A percentile compares a stretch with the other conserved stretches of the same genome.
Evolutionary conservation across 2,329 filamentous ascomycete genomes (phyloP).

Genomic region (Aschersonia sp.): DNA sequence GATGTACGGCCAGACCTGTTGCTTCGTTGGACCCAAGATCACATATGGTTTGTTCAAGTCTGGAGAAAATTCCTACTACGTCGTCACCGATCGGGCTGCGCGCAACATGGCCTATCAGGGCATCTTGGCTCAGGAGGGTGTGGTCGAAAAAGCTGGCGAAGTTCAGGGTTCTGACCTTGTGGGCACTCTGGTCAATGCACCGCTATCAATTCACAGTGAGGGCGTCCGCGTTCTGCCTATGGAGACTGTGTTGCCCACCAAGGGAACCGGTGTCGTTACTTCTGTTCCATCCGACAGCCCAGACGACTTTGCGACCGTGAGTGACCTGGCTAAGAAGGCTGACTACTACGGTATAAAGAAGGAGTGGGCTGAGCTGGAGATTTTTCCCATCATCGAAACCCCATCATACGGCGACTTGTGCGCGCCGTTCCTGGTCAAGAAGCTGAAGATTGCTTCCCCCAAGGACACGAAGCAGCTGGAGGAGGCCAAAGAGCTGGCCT

Average conservation of each 20-base stretch:
- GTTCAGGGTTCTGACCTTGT: constrained; percentile 67
- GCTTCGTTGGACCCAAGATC: constrained; percentile 85
- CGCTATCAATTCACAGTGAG: constrained; percentile 70
- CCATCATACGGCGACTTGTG: constrained; percentile 76
- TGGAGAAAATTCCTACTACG: constrained; percentile 63
- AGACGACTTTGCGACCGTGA: constrained; percentile 83
- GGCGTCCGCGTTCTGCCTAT: constrained; percentile 86
- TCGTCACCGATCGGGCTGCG: constrained; percentile 73
- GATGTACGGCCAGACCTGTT: constrained; percentile 96
- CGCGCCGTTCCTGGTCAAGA: constrained; percentile 71
- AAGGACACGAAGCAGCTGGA: constrained; percentile 83
- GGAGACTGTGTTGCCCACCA: constrained; percentile 81
- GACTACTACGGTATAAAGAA: constrained; percentile 94
- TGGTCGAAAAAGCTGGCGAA: constrained; percentile 60
- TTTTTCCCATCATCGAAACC: constrained; percentile 78
- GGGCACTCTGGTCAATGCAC: constrained; percentile 79
- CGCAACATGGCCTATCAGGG: constrained; percentile 96
- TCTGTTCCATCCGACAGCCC: constrained; percentile 89
- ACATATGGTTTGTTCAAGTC: constrained; percentile 79
- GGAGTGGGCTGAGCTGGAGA: constrained; percentile 88
- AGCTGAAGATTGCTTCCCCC: constrained; percentile 90
- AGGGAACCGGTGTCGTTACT: constrained; percentile 93
- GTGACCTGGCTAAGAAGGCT: constrained; percentile 83
- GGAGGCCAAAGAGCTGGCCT: constrained; percentile 89
- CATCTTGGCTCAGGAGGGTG: constrained; percentile 64